A percentile compares a stretch with the other conserved stretches of the same genome.
Evolutionary conservation across 1,284 basidiomycete genomes (phyloP).

Genomic region (Inonotus obliquus): DNA sequence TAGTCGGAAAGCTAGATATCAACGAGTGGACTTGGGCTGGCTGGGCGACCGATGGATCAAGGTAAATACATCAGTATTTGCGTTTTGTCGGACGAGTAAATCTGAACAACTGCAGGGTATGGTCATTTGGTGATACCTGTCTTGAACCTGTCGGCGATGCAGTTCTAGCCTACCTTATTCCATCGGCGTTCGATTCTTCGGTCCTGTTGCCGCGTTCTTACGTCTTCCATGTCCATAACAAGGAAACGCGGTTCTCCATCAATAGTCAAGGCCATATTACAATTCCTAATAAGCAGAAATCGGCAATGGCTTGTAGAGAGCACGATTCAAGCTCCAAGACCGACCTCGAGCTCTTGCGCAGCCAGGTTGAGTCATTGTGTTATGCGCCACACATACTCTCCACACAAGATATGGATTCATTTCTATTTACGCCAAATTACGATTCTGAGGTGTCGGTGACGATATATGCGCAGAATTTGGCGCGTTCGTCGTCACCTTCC

Average conservation of each 20-base stretch:
- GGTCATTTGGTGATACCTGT: not conserved
- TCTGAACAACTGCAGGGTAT: not conserved
- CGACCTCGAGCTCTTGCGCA: not conserved
- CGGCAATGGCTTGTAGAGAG: not conserved
- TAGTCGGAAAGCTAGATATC: not conserved
- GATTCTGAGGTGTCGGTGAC: slow-evolving; percentile 1
- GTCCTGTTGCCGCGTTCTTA: not conserved
- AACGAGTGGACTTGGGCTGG: slow-evolving; percentile 3
- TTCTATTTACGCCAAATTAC: not conserved
- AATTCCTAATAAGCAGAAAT: not conserved
- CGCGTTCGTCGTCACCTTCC: not conserved
- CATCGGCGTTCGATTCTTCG: not conserved
- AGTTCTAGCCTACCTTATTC: slow-evolving; percentile 5
- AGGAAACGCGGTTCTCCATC: slow-evolving; percentile 1
- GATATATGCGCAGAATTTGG: slow-evolving; percentile 2
- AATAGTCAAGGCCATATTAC: not conserved
- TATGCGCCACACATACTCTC: slow-evolving; percentile 4
- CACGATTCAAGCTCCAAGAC: not conserved
- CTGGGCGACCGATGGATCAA: slow-evolving; percentile 8
- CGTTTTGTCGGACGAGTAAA: not conserved
- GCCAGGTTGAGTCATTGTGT: not conserved
- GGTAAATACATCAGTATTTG: not conserved
- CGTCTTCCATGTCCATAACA: not conserved
- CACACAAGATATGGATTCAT: not conserved
- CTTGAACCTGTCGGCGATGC: not conserved